phyloP scores from a whole-genome alignment of 1,139 yeast species.

The Yamadazyma songkhlaensis region DNA sequence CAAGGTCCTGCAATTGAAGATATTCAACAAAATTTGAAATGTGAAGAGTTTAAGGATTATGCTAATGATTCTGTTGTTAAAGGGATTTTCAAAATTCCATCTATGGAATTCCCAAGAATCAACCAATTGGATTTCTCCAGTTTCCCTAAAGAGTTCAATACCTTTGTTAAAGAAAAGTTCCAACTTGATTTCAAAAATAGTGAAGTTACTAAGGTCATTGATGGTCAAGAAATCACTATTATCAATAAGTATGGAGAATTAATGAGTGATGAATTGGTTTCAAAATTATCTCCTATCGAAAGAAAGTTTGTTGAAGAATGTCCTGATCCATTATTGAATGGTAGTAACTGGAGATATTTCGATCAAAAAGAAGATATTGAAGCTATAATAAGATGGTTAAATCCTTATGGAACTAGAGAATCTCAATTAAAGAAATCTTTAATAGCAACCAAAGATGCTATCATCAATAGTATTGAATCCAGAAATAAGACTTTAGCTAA shows the following conservation, averaged over 20 bases:
- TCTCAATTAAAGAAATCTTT: conserved; percentile 64
- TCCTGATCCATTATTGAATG: conserved; percentile 50
- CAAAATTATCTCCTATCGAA: conserved; percentile 44
- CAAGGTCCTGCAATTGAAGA: conserved; percentile 87
- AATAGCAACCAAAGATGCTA: conserved; percentile 47
- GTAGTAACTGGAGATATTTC: conserved; percentile 66
- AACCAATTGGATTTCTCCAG: conserved; percentile 17
- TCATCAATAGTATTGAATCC: conserved; percentile 56
- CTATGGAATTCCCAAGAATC: conserved; percentile 9
- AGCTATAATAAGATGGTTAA: conserved; percentile 61
- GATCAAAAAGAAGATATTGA: conserved; percentile 62
- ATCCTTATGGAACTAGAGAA: conserved; percentile 78
- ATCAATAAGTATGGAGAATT: conserved; percentile 47
- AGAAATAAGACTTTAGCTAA: conserved; percentile 52
- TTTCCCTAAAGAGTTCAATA: conserved; percentile 18
- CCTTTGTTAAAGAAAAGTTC: conserved; percentile 17
- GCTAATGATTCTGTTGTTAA: conserved; percentile 5
- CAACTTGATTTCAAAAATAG: conserved; percentile 18
- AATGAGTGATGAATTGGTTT: conserved; percentile 16
- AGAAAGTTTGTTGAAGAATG: conserved; percentile 70
- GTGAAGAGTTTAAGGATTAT: conserved; percentile 6
- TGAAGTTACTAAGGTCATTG: conserved; percentile 14
- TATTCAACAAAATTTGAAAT: conserved; percentile 24
- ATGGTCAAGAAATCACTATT: conserved; percentile 13
- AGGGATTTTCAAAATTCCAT: conserved; percentile 1